Base-by-base conservation (phyloP, 768 basidiomycete species). In the Mycena alexandri region DNA sequence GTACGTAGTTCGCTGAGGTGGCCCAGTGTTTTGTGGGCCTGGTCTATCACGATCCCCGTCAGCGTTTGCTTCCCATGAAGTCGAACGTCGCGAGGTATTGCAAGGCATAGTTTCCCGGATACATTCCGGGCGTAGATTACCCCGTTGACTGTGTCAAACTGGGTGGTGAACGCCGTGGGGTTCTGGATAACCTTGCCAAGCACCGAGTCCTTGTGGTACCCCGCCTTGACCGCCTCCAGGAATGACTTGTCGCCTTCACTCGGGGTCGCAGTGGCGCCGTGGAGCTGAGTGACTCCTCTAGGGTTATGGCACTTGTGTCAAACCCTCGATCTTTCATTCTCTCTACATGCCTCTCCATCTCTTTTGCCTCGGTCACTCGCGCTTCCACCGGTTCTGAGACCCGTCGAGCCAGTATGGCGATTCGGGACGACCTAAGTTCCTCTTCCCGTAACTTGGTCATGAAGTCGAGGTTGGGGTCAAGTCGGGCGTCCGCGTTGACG, bases 81-180 rank as follows among this genome's bases (percentile, higher is more conserved):
- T n/a, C 76, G 69, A 5, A 36, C 34, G 34, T 12, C 34, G 7
- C 56, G 56, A 9, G 56, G 56, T 21, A 58, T 46, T 41, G 22
- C 43, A 4, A 58, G 24, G 1, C 10, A 17, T 1, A 24, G 29
- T 12, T 44, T 44, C 1, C 56, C 56, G 6, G 1, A 1, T 2
- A 33, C n/a, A 11, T 42, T 47, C 0, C 33, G 8, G 7, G 19
- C 13, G 21, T 58, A 46, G 1, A 58, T 25, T 17, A 58, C 22
- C 3, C 43, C 56, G 24, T 44, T 22, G 7, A 36, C 34, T 12
- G 12, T 5, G 7, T 5, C 34, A 12, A 36, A 36, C 12, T 36
- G 34, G 7, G 34, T 12, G n/a, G n/a, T n/a, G 12, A 36, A 36
- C 12, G 34, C 12, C 34, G 34, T 36, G 5, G 34, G 34, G 34